phyloP scores from a whole-genome alignment of 371 early-diverging fungal genomes.

The Chytridium lagenaria region DNA sequence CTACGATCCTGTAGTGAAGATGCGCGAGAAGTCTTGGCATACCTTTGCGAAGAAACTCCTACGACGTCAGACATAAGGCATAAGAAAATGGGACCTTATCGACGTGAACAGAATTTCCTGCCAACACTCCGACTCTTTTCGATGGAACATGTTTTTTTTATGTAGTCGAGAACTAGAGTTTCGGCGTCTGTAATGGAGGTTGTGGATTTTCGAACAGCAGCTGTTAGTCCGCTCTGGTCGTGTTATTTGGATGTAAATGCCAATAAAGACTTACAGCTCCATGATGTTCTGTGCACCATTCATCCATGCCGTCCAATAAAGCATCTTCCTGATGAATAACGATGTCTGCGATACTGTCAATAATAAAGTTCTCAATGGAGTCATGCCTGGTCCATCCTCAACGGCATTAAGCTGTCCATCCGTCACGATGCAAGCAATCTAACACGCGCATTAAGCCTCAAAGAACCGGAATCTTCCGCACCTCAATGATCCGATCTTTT shows the following conservation, averaged over 20 bases:
- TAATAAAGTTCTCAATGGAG: neutral
- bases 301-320: constrained; percentile 88
- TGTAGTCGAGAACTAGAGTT: constrained; percentile 69
- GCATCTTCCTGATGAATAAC: constrained; percentile 78
- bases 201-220: constrained; percentile 74
- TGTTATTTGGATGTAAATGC: neutral
- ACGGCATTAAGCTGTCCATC: constrained; percentile 82
- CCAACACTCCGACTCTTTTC: constrained; percentile 71
- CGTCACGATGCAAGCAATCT: constrained; percentile 84
- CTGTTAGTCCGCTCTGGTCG: constrained; percentile 82
- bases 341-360: constrained; percentile 62
- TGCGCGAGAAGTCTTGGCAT: constrained; percentile 81
- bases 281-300: constrained; percentile 84
- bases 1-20: constrained; percentile 82
- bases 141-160: constrained; percentile 70
- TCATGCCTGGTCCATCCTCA: constrained; percentile 65
- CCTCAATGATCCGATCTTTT: constrained; percentile 75
- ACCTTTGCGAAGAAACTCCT: constrained; percentile 75
- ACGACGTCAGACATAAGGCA: neutral
- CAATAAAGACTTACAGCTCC: constrained; percentile 45
- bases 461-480: neutral
- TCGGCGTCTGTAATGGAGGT: constrained; percentile 76
- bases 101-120: constrained; percentile 92
- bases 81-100: constrained; percentile 63
- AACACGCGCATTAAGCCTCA: neutral